Base-by-base conservation (phyloP, 179 eudicot genomes). In the Silene coronaria region DNA sequence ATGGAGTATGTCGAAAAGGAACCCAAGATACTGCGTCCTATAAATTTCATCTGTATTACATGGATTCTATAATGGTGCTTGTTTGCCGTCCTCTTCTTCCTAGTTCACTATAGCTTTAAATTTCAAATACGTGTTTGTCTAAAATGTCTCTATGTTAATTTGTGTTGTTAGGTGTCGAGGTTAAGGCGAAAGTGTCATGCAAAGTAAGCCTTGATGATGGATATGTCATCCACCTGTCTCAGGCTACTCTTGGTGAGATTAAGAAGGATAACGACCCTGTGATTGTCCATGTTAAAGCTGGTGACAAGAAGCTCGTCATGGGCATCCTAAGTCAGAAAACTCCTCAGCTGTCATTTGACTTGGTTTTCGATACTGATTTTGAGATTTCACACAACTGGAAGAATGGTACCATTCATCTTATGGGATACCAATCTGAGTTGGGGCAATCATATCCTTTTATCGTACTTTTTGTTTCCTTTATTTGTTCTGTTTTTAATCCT, bases 381-480 rank as follows among this genome's bases (percentile, higher is more conserved):
- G 89, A 87, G 82, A 81, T 92, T 70, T 89, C 96, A 3, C 97
- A 92, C 81, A 87, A 82, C 78, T 82, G 81, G 86, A 91, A 92
- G 75, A 81, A 84, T 78, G 97, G 91, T 38, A 84, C 85, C 51
- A 82, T 92, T 48, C 88, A 86, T 82, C 84, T 91, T 28, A 38
- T 82, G 78, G 96, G 96, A 59, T 89, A 89, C 75, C 53, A 66
- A n/a, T 78, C 88, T 16, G 86, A 84, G 17, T 4, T 76, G 17
- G 77, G 30, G 0, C 64, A 66, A 12, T 67, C 12, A 82, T 84
- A 83, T 83, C 88, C 90, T 82, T 85, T 16, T 34, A 34, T 16
- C 2, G n/a, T n/a, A 32, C 3, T 66, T 38, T 12, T 38, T 38
- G 12, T n/a, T 11, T 30, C 16, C 14, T 21, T 36, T 34, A 11